Base-by-base conservation (phyloP, 257 asterid species). In the Craterostigma plantagineum region DNA sequence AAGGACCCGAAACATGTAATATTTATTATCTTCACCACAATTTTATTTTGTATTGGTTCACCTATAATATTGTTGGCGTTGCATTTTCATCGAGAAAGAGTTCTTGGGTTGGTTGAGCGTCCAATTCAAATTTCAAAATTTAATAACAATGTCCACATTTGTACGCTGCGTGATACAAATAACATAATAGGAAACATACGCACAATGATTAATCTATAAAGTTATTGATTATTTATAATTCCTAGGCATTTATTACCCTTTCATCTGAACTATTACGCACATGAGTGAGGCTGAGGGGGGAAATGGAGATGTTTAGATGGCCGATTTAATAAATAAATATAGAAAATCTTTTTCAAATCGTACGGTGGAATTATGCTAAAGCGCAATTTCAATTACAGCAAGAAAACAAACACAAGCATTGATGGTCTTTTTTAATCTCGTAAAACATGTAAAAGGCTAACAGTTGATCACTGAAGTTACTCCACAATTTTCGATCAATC, bases 21-120 rank as follows among this genome's bases (percentile, higher is more conserved):
- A 23, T 23, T 23, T 23, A 23, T 23, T 23, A 23, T 23, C 30
- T 23, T 23, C 30, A 23, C 30, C 6, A 23, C 30, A 23, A 15
- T 48, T n/a, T 63, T 40, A 42, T 42, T 47, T 41, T 41, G 53
- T 49, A 39, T 60, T 59, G 64, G 77, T 46, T 50, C 54, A 55
- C 67, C 67, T 56, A 63, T 49, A 69, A 54, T 38, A 49, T 44
- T 16, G 76, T 52, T 66, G 51, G 70, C 59, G 57, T 60, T 65
- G 65, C 67, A 63, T 59, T 54, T 60, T 64, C 60, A 35, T n/a
- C 58, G 58, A 43, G 16, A 42, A 41, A 45, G 17, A 12, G 54
- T 53, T 60, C 35, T 8, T 10, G n/a, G 16, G 70, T 68, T 68
- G 71, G 81, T 65, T 69, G 70, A 69, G 65, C 66, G 64, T 69